Evolutionary conservation across 805 yeast species (phyloP), one percentile per base, ranked within the genome.

Genomic region (Clavispora phyllophila): DNA sequence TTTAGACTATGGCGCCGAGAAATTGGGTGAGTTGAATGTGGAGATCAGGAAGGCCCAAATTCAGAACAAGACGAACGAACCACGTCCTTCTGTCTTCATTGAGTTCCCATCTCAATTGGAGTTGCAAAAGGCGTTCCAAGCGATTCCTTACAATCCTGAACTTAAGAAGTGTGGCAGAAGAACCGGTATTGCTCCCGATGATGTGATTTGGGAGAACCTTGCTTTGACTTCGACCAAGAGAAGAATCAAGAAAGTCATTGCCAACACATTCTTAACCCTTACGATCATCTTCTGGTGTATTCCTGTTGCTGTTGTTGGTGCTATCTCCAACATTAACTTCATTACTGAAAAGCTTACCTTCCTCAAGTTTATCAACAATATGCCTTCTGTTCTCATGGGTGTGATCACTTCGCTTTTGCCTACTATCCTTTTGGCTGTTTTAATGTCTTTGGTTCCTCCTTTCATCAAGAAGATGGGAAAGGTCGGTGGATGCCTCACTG

Each of bases 291-390:
- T 89, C 66, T 91, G 98, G 98, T 82, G 96, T 34, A 81, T 91
- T 54, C 99, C 99, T 9, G 97, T 91, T 31, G 96, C 97, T n/a
- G 89, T 88, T 56, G 96, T 91, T 40, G 98, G 98, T 78, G 76
- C 81, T 54, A 83, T 93, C 50, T 91, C 98, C 19, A 93, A 91
- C 65, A 77, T 91, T 53, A 80, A 83, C 50, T 82, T 75, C 57
- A 72, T 89, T 58, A 87, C 85, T 29, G 69, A 75, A 28, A 80
- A 77, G 49, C 77, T 91, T 24, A 87, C 72, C 8, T 93, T 87
- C 72, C 75, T 91, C 58, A 64, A 73, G 31, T 93, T 87, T 66
- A 76, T 91, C 54, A 69, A 82, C 58, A 80, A 85, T 41, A 70
- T 90, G 69, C 97, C 97, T 12, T 25, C 48, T 0, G 70, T 67